phyloP scores from a whole-genome alignment of 805 yeast genomes.

The Ogataea minuta region DNA sequence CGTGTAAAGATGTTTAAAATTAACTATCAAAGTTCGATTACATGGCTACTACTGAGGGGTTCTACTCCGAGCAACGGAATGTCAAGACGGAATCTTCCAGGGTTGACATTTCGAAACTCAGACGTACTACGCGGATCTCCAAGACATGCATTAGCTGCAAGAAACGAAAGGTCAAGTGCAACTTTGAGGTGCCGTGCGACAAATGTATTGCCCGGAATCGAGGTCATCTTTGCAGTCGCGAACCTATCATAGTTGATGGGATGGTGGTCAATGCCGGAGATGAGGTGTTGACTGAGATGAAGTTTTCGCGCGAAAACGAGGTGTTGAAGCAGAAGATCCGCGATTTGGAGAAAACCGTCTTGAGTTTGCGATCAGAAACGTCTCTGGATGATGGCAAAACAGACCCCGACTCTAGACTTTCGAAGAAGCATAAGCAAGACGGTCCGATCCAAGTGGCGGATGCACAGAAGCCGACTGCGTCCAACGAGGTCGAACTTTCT shows the following conservation, averaged over 20 bases:
- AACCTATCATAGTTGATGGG: slow-evolving; percentile 36
- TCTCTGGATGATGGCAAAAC: slow-evolving; percentile 7
- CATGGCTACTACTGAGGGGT: slow-evolving; percentile 3
- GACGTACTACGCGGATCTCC: slow-evolving; percentile 35
- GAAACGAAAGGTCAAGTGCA: slow-evolving; percentile 47
- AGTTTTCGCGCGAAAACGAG: slow-evolving; percentile 30
- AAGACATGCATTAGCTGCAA: slow-evolving; percentile 47
- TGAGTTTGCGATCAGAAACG: slow-evolving; percentile 5
- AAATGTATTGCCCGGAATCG: slow-evolving; percentile 37
- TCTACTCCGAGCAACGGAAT: slow-evolving; percentile 3
- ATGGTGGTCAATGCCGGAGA: slow-evolving; percentile 27
- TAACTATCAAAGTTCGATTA: background rate
- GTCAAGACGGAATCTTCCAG: background rate
- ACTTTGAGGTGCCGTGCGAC: slow-evolving; percentile 46
- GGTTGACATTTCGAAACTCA: slow-evolving; percentile 19
- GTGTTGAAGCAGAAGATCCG: slow-evolving; percentile 26
- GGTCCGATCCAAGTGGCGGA: background rate
- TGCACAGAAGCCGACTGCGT: background rate
- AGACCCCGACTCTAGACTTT: background rate
- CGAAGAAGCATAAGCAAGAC: background rate
- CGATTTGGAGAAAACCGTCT: slow-evolving; percentile 27
- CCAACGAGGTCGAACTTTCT: slow-evolving; percentile 6
- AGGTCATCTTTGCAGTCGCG: slow-evolving; percentile 34
- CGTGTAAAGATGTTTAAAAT: slow-evolving; percentile 6
- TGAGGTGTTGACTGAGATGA: slow-evolving; percentile 20